A percentile compares a stretch with the other conserved stretches of the same genome.
These are phyloP conservation scores for Fusarium camptoceras DNA, from an alignment of 2,329 filamentous ascomycete species.

Conservation along the genomic window DNA sequence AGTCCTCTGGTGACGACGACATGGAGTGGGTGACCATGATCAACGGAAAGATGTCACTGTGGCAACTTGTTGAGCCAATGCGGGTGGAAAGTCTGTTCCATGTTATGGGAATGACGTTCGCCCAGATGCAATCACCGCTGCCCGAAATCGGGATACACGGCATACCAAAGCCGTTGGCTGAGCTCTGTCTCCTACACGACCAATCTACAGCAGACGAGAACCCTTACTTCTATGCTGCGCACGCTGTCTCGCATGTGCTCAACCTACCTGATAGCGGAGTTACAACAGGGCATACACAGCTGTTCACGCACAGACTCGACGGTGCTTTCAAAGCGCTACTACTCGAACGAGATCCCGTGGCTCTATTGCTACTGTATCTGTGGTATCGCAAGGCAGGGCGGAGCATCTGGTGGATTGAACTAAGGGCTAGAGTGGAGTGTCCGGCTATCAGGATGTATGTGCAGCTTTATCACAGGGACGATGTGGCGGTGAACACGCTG, in stretches of 20 bases:
- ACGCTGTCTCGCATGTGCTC: conserved; percentile 51
- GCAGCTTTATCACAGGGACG: conserved; percentile 44
- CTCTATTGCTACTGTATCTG: conserved; percentile 56
- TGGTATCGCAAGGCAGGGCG: conserved; percentile 57
- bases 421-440: conserved; percentile 56
- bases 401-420: conserved; percentile 58
- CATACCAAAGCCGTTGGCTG: conserved; percentile 43
- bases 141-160: conserved; percentile 44
- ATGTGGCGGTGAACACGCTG: conserved; percentile 47
- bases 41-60: conserved; percentile 53
- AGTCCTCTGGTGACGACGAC: conserved; percentile 37
- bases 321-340: conserved; percentile 52
- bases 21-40: conserved; percentile 53
- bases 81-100: conserved; percentile 53
- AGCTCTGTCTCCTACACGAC: conserved; percentile 41
- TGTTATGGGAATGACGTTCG: conserved; percentile 50
- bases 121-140: conserved; percentile 52
- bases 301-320: conserved; percentile 52
- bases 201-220: conserved; percentile 52
- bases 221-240: conserved; percentile 54
- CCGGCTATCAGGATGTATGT: conserved; percentile 57
- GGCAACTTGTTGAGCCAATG: conserved; percentile 50
- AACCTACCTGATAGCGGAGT: conserved; percentile 47
- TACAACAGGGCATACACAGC: conserved; percentile 47
- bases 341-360: conserved; percentile 50